These are phyloP conservation scores for Ensete glaucum DNA, from an alignment of 176 grass and related monocot species.

Conservation along the genomic window DNA sequence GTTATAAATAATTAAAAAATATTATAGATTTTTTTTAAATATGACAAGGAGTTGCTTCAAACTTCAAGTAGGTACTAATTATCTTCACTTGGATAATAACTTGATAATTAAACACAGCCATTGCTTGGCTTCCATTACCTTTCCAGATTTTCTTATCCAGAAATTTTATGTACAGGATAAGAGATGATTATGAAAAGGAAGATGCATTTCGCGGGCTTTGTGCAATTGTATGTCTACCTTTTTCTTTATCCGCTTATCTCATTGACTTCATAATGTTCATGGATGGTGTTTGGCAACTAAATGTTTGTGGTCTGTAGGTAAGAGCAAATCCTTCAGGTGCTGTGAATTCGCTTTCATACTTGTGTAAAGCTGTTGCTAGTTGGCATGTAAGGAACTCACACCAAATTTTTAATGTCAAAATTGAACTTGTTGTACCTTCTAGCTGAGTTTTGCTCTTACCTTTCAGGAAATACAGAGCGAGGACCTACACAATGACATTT, in stretches of 20 bases:
- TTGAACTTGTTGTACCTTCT: background rate
- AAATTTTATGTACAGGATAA: constrained; percentile 65
- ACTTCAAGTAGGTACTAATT: background rate
- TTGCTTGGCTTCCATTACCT: background rate
- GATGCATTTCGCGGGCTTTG: constrained; percentile 89
- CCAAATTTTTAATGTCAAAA: background rate
- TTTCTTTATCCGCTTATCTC: constrained; percentile 8
- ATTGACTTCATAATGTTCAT: background rate
- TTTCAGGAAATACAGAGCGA: constrained; percentile 84
- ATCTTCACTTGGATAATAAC: background rate
- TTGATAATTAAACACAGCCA: background rate
- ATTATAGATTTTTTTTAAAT: background rate
- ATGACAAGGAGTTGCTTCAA: background rate
- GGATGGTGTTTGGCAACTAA: background rate
- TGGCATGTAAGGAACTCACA: constrained; percentile 54
- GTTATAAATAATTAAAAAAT: no score
- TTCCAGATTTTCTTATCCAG: constrained; percentile 35
- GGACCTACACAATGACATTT: constrained; percentile 65
- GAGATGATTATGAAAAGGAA: constrained; percentile 99
- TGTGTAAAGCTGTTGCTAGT: constrained; percentile 80
- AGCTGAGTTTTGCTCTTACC: background rate
- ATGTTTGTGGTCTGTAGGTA: constrained; percentile 29
- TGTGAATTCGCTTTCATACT: constrained; percentile 42
- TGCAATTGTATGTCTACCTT: constrained; percentile 50
- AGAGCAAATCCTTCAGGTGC: constrained; percentile 62